These are phyloP conservation scores for Nothophaeocryptopus gaeumannii DNA, from an alignment of 2,329 filamentous ascomycete species.

Conservation along the genomic window DNA sequence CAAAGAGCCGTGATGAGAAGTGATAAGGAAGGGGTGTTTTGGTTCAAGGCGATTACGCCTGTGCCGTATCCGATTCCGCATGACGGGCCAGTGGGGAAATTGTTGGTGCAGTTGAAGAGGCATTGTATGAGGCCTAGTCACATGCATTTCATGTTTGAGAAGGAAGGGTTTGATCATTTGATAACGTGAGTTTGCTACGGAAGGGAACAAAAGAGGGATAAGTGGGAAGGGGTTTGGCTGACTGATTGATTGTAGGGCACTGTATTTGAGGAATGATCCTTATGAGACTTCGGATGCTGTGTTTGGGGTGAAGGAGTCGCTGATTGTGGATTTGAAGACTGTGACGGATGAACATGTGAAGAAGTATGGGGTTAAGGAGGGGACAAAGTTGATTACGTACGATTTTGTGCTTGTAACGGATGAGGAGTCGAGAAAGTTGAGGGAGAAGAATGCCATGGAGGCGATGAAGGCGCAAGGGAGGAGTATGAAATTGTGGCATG, in stretches of 20 bases:
- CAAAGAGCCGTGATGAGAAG: constrained; percentile 68
- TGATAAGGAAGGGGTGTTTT: constrained; percentile 72
- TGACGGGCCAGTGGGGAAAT: constrained; percentile 76
- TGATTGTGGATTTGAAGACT: constrained; percentile 64
- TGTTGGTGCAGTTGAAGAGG: constrained; percentile 64
- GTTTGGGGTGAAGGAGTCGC: constrained; percentile 79
- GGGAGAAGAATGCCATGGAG: constrained; percentile 64
- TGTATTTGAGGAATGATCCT: constrained; percentile 74
- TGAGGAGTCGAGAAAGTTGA: constrained; percentile 63
- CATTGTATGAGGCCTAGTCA: constrained; percentile 76
- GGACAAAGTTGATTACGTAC: constrained; percentile 54
- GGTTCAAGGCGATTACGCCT: constrained; percentile 80
- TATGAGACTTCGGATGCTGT: constrained; percentile 83
- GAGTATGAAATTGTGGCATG: constrained; percentile 71
- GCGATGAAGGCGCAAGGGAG: constrained; percentile 66
- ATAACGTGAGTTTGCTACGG: constrained; percentile 65
- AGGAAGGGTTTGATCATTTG: constrained; percentile 72
- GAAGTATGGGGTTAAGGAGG: constrained; percentile 63
- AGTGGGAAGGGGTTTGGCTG: not conserved
- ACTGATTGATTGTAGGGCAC: constrained; percentile 52
- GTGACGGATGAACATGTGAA: constrained; percentile 53
- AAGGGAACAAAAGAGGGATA: not conserved
- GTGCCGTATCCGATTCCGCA: constrained; percentile 83
- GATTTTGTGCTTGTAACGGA: constrained; percentile 77
- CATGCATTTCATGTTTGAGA: constrained; percentile 87